Percentiles rank a stretch among this genome's conserved stretches.
phyloP scores from a whole-genome alignment of 2,329 filamentous ascomycete species.

The Aaosphaeria arxii region DNA sequence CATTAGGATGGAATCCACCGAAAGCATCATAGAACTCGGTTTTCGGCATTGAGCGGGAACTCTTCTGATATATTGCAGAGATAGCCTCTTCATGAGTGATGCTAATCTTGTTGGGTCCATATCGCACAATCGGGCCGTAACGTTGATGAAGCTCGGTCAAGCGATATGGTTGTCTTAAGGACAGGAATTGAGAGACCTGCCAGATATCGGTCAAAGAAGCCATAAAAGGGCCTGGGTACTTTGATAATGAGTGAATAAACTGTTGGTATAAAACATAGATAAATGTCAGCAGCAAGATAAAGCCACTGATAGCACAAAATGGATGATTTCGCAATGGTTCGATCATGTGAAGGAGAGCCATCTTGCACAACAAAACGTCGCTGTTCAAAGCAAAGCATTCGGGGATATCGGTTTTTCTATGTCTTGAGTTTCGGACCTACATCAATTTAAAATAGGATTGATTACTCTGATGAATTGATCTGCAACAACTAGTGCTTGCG shows the following conservation, averaged over 20 bases:
- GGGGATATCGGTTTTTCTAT: too few species aligned
- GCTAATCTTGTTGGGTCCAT: slow-evolving; percentile 30
- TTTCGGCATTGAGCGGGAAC: slow-evolving; percentile 24
- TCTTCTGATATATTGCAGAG: slow-evolving; percentile 24
- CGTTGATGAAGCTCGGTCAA: slow-evolving; percentile 20
- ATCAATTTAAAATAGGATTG: too few species aligned
- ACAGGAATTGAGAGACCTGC: slow-evolving; percentile 23
- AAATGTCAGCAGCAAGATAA: not conserved
- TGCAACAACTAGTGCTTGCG: not conserved
- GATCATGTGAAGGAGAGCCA: not conserved
- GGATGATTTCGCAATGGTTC: not conserved
- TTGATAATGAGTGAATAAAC: slow-evolving; percentile 23
- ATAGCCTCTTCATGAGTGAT: slow-evolving; percentile 26
- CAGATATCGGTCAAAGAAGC: slow-evolving; percentile 33
- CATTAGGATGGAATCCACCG: slow-evolving; percentile 26
- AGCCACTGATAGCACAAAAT: not conserved
- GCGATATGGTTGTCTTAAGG: slow-evolving; percentile 18
- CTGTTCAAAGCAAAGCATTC: too few species aligned
- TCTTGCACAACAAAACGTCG: not conserved
- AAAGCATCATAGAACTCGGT: slow-evolving; percentile 37
- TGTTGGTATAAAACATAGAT: not conserved
- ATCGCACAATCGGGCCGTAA: slow-evolving; percentile 26
- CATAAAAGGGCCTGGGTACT: slow-evolving; percentile 28
- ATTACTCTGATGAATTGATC: too few species aligned
- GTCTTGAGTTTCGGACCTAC: too few species aligned